Conservation (phyloP, 495 filamentous ascomycete species). For the Aspergillus haitiensis region DNA sequence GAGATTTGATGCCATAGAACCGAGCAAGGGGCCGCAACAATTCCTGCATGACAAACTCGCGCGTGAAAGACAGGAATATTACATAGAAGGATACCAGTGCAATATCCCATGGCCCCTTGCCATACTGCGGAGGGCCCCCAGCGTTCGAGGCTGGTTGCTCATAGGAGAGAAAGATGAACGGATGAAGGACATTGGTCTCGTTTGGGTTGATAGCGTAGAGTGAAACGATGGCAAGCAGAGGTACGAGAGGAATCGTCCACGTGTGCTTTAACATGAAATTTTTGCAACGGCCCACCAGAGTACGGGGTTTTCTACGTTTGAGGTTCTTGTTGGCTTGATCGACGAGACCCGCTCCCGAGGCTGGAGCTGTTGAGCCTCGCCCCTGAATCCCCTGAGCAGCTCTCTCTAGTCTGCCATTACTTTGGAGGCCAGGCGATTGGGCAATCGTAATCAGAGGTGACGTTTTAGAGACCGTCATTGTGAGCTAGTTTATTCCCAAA, state of each 20-base stretch:
- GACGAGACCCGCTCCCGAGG: too few relatives aligned
- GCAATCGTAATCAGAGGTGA: too few relatives aligned
- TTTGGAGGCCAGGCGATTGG: too few relatives aligned
- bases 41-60: not conserved
- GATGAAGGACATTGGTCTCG: not conserved
- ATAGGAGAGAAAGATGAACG: not conserved
- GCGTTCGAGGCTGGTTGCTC: not conserved
- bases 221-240: not conserved
- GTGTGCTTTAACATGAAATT: not conserved
- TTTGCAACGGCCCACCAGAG: not conserved
- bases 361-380: too few relatives aligned
- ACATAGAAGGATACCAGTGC: not conserved
- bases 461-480: too few relatives aligned
- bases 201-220: not conserved
- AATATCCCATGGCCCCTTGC: not conserved
- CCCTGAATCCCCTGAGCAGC: too few relatives aligned
- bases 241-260: not conserved
- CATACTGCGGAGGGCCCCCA: not conserved
- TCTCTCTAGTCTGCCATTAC: too few relatives aligned
- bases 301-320: not conserved
- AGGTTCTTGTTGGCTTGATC: too few relatives aligned
- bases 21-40: not conserved
- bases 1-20: not conserved
- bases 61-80: not conserved
- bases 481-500: too few relatives aligned